Conservation (phyloP, 495 filamentous ascomycete genomes). For the Lindgomyces ingoldianus region DNA sequence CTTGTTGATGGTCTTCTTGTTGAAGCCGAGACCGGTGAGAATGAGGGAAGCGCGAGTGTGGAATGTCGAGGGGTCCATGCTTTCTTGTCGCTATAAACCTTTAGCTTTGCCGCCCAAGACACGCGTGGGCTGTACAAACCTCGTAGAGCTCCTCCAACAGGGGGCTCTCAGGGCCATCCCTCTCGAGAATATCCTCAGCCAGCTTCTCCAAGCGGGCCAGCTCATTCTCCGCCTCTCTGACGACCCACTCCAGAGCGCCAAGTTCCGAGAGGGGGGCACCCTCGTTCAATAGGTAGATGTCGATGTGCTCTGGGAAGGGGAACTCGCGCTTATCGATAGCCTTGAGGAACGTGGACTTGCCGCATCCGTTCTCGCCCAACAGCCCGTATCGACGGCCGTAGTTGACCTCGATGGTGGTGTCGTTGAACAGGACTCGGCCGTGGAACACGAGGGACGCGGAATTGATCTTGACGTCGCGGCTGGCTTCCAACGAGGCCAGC, state of each 20-base stretch:
- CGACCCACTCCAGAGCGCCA: conserved; percentile 95
- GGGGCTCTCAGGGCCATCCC: conserved; percentile 85
- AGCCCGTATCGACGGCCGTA: conserved; percentile 92
- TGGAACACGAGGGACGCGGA: conserved; percentile 95
- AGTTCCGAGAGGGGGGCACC: conserved; percentile 87
- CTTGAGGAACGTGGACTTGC: conserved; percentile 96
- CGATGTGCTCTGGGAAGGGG: conserved; percentile 93
- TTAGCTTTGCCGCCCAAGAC: conserved; percentile 12
- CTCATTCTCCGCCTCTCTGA: conserved; percentile 92
- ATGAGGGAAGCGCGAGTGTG: conserved; percentile 94
- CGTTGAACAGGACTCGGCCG: conserved; percentile 90
- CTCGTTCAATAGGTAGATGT: conserved; percentile 98
- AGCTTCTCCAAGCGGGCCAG: conserved; percentile 82
- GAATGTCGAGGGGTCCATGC: conserved; percentile 99
- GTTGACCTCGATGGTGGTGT: conserved; percentile 90
- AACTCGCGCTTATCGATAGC: conserved; percentile 91
- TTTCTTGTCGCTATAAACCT: conserved; percentile 79
- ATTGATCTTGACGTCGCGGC: conserved; percentile 94
- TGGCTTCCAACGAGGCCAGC: conserved; percentile 75
- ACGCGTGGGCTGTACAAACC: conserved; percentile 54
- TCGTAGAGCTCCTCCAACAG: conserved; percentile 96
- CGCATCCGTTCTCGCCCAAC: conserved; percentile 97
- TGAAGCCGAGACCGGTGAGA: conserved; percentile 97
- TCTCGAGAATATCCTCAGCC: conserved; percentile 88
- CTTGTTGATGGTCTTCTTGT: conserved; percentile 95